A percentile compares a stretch with the other conserved stretches of the same genome.
Conservation (phyloP, 2,329 filamentous ascomycete genomes). For the Massarina eburnea region DNA sequence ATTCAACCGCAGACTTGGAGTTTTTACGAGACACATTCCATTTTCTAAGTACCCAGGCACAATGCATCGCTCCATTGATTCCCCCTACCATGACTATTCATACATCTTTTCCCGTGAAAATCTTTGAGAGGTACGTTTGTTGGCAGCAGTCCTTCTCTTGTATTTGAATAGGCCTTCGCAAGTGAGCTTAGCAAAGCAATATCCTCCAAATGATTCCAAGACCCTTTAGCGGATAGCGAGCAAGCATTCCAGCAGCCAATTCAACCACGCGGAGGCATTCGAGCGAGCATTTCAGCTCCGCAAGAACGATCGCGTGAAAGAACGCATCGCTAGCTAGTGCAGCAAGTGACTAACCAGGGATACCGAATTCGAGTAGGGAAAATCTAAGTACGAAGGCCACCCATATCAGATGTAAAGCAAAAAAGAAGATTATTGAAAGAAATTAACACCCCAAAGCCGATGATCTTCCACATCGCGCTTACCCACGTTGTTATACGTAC, state of each 20-base stretch:
- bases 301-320: neutral
- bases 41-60: too few relatives aligned
- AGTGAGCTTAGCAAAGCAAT: too few relatives aligned
- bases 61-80: too few relatives aligned
- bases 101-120: too few relatives aligned
- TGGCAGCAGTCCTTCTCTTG: too few relatives aligned
- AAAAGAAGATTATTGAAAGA: conserved; percentile 2
- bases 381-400: conserved; percentile 4
- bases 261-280: neutral
- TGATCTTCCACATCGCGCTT: conserved; percentile 10
- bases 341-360: neutral
- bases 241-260: too few relatives aligned
- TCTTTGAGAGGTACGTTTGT: too few relatives aligned
- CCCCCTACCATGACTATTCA: too few relatives aligned
- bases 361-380: neutral
- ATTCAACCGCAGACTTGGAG: too few relatives aligned
- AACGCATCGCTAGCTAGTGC: neutral
- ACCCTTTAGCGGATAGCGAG: neutral
- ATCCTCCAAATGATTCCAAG: too few relatives aligned
- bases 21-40: too few relatives aligned
- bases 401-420: neutral
- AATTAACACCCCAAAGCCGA: conserved; percentile 6
- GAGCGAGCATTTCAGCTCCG: conserved; percentile 21
- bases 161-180: too few relatives aligned
- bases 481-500: neutral